Evolutionary conservation across 176 grass and related monocot genomes (phyloP), one percentile per base, ranked within the genome.

Genomic region (Eragrostis nindensis): DNA sequence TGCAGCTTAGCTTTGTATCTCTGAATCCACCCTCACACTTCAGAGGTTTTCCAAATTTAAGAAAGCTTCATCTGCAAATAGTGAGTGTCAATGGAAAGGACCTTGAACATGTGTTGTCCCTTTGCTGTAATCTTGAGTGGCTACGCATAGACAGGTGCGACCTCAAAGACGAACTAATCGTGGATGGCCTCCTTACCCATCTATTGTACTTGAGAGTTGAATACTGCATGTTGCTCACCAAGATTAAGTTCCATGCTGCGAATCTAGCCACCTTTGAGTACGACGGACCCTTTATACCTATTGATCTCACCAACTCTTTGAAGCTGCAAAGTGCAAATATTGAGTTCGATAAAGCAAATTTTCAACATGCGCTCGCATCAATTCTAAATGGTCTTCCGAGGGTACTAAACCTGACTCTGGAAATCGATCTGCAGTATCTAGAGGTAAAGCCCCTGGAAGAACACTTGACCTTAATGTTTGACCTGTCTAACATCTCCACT

Each of bases 331-430:
- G 36, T 64, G 62, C 29, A 64, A 18, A 64, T 38, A 8, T 62
- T 15, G 4, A 18, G 25, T 30, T 62, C 24, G 6, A 18, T 2
- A 16, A 38, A 1, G 62, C 29, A 38, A 26, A 8, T 64, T 63
- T 64, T 7, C 62, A 64, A 15, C 29, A 64, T 8, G 62, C 6
- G 17, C 29, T 64, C 62, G 8, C 11, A 18, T 64, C 15, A 54
- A 32, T 80, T 53, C 47, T 80, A 30, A 26, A 43, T 18, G 36
- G 47, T 17, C 17, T 80, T 68, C 64, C 64, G 5, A 56, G 17
- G 8, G 19, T 79, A 10, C 66, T 59, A 81, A 70, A 59, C 59
- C 25, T 81, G 38, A 80, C 36, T 7, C 7, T 80, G 21, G 8
- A 5, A 19, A 54, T 68, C 66, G 1, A 7, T 7, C 24, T 11